These are phyloP conservation scores for Eimeria zaria DNA, from an alignment of 169 alveolate species.

Conservation along the genomic window DNA sequence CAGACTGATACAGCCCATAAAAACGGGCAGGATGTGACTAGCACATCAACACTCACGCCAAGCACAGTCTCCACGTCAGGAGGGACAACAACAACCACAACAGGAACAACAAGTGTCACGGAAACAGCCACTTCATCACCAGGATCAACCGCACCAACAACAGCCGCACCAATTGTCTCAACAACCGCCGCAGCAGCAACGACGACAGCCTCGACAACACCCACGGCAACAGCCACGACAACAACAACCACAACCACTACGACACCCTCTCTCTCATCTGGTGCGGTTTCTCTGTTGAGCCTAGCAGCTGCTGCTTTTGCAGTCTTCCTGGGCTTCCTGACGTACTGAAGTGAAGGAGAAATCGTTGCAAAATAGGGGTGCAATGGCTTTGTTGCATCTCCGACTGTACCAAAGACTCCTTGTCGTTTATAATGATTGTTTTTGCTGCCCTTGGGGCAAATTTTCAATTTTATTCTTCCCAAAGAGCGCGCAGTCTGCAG, in stretches of 20 bases:
- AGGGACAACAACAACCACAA: background rate
- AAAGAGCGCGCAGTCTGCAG: background rate
- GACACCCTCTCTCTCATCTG: background rate
- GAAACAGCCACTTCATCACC: background rate
- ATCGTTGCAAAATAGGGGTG: background rate
- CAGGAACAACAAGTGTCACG: background rate
- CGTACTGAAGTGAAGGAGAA: background rate
- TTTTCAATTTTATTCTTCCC: background rate
- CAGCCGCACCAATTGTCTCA: background rate
- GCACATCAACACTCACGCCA: background rate
- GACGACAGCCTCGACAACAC: background rate
- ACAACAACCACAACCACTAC: background rate
- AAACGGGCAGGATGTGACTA: background rate
- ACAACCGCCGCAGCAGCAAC: background rate
- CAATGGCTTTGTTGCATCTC: too few relatives aligned
- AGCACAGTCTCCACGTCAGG: background rate
- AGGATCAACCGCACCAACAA: background rate
- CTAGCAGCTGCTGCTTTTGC: background rate
- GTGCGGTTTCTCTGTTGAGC: background rate
- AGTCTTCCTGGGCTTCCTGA: background rate
- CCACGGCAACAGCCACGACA: background rate
- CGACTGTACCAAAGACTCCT: too few relatives aligned
- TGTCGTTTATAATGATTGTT: background rate
- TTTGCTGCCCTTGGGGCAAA: background rate
- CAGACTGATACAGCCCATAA: background rate